Percentiles rank a stretch among this genome's conserved stretches.
Evolutionary conservation across 1,284 basidiomycete genomes (phyloP).

Genomic region (Fomitopsis betulina): DNA sequence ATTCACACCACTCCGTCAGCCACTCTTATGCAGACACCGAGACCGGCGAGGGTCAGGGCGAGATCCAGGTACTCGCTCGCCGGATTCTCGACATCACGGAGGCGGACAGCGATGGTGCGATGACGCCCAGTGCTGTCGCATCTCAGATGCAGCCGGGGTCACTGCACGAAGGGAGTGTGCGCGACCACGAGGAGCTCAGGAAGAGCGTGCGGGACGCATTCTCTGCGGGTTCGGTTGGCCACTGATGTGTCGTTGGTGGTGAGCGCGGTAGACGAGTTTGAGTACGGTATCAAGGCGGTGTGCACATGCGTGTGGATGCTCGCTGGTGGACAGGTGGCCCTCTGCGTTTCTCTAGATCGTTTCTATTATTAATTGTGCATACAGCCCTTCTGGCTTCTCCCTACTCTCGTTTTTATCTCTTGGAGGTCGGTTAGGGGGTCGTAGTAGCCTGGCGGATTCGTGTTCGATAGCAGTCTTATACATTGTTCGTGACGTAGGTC

Average conservation of each 20-base stretch:
- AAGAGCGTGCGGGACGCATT: constrained; percentile 79
- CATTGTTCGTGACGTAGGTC: background rate
- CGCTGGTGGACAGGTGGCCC: background rate
- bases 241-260: constrained; percentile 15
- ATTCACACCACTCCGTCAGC: constrained; percentile 62
- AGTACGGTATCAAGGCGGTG: background rate
- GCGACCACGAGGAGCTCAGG: constrained; percentile 73
- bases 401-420: background rate
- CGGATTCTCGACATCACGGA: constrained; percentile 87
- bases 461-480: constrained; percentile 1
- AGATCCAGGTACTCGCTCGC: constrained; percentile 82
- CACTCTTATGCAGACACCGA: constrained; percentile 81
- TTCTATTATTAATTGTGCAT: background rate
- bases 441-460: constrained; percentile 3
- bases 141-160: constrained; percentile 65
- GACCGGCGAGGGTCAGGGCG: constrained; percentile 75
- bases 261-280: background rate
- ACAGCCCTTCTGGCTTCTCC: background rate
- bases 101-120: constrained; percentile 55
- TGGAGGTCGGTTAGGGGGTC: constrained; percentile 3
- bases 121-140: constrained; percentile 54
- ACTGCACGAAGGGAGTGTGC: constrained; percentile 44
- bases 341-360: background rate
- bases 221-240: constrained; percentile 27
- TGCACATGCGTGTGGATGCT: background rate